Evolutionary conservation across 1,284 basidiomycete species (phyloP).

Genomic region (Austroboletus niveus): DNA sequence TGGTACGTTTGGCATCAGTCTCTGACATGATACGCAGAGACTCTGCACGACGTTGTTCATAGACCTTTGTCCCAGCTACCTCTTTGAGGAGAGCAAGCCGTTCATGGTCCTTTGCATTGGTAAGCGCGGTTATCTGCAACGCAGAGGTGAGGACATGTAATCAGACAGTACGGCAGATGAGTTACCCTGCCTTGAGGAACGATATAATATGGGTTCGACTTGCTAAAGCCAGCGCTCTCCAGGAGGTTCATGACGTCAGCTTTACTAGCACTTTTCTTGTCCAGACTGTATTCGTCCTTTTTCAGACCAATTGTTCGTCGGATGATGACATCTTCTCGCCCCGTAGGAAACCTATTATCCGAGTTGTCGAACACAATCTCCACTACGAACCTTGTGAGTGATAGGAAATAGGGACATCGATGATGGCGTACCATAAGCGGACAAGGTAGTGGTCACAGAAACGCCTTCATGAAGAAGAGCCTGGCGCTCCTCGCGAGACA

Average conservation of each 20-base stretch:
- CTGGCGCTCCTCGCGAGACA: conserved; percentile 92
- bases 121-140: conserved; percentile 87
- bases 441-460: conserved; percentile 84
- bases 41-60: conserved; percentile 92
- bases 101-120: conserved; percentile 97
- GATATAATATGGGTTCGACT: conserved; percentile 98
- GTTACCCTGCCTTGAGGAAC: conserved; percentile 94
- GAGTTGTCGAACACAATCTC: conserved; percentile 89
- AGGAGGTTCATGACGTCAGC: conserved; percentile 97
- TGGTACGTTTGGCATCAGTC: conserved; percentile 88
- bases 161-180: conserved; percentile 12
- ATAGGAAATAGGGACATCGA: not conserved
- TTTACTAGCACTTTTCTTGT: conserved; percentile 93
- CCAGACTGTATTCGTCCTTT: conserved; percentile 98
- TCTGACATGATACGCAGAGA: conserved; percentile 96
- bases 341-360: conserved; percentile 89
- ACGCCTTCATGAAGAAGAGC: conserved; percentile 92
- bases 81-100: conserved; percentile 93
- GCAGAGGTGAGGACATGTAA: conserved; percentile 6
- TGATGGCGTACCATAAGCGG: conserved; percentile 75
- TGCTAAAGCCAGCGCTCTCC: conserved; percentile 95
- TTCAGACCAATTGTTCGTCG: conserved; percentile 95
- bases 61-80: conserved; percentile 97
- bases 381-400: conserved; percentile 40
- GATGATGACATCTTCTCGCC: conserved; percentile 80